These are phyloP conservation scores for Pseudoneurospora amorphoporcata DNA, from an alignment of 495 filamentous ascomycete species.

Conservation along the genomic window DNA sequence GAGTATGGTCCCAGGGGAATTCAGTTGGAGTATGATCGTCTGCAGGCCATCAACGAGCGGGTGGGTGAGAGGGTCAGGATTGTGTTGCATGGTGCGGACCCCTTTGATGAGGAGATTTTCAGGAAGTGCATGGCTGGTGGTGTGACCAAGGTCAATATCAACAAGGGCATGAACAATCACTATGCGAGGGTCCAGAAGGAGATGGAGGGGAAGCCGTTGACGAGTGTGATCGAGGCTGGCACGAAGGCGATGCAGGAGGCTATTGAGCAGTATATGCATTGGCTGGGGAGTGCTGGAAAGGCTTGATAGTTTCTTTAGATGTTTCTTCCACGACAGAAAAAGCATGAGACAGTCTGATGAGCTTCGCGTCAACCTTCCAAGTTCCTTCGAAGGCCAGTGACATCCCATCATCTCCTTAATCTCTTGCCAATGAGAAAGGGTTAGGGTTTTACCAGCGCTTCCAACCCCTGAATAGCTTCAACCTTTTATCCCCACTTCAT, in stretches of 20 bases:
- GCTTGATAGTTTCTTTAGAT: conserved; percentile 22
- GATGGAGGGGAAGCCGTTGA: conserved; percentile 59
- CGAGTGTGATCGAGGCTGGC: conserved; percentile 59
- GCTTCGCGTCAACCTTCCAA: background rate
- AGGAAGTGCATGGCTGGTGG: conserved; percentile 57
- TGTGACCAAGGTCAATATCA: conserved; percentile 73
- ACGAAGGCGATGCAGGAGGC: conserved; percentile 65
- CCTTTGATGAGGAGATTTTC: conserved; percentile 60
- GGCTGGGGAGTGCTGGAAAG: conserved; percentile 57
- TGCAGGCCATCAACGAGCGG: conserved; percentile 50
- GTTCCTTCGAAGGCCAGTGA: background rate
- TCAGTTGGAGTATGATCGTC: conserved; percentile 60
- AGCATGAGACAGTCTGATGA: background rate
- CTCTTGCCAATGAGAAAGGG: background rate
- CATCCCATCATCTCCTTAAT: background rate
- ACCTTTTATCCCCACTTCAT: background rate
- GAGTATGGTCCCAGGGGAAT: conserved; percentile 69
- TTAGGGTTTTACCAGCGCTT: background rate
- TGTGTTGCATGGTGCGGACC: conserved; percentile 71
- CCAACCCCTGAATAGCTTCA: background rate
- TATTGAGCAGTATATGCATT: conserved; percentile 65
- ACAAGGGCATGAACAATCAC: conserved; percentile 68
- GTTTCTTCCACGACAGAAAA: background rate
- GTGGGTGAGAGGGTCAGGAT: conserved; percentile 54
- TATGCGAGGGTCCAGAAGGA: conserved; percentile 56